A percentile compares a stretch with the other conserved stretches of the same genome.
phyloP scores from a whole-genome alignment of 495 filamentous ascomycete species.

The Aspergillus sparsus region DNA sequence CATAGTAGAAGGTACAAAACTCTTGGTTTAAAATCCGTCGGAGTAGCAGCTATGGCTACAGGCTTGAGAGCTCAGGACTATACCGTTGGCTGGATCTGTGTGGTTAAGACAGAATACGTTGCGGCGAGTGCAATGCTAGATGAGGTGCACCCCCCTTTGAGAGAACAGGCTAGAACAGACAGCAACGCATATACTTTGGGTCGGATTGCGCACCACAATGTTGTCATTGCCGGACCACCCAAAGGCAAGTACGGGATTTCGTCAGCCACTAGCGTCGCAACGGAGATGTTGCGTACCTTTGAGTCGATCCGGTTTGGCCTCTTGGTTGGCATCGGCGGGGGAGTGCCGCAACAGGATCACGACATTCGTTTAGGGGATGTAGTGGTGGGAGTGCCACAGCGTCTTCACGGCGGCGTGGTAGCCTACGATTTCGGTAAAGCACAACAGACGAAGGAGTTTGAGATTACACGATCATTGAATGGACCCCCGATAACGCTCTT shows the following conservation, averaged over 20 bases:
- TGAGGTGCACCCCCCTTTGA: no score
- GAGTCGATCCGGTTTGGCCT: conserved; percentile 9
- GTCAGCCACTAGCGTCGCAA: background rate
- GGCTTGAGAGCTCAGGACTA: no score
- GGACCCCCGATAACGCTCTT: background rate
- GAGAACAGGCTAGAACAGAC: conserved; percentile 1
- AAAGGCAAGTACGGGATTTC: background rate
- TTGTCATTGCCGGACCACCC: background rate
- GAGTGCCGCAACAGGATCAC: conserved; percentile 1
- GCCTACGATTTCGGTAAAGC: conserved; percentile 8
- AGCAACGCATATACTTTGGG: conserved; percentile 11
- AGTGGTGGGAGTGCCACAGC: background rate
- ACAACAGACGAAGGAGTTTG: background rate
- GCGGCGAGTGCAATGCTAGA: no score
- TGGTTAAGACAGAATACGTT: no score
- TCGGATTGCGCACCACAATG: background rate
- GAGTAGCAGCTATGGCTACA: no score
- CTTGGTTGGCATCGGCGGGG: conserved; percentile 7
- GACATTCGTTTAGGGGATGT: conserved; percentile 11
- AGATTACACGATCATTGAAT: background rate
- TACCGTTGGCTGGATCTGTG: no score
- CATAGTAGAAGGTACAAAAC: no score
- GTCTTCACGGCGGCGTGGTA: background rate
- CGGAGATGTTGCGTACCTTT: conserved; percentile 4
- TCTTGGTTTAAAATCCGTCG: no score